Percentiles rank a stretch among this genome's conserved stretches.
phyloP scores from a whole-genome alignment of 116 monocot species.

The Trichopus zeylanicus region DNA sequence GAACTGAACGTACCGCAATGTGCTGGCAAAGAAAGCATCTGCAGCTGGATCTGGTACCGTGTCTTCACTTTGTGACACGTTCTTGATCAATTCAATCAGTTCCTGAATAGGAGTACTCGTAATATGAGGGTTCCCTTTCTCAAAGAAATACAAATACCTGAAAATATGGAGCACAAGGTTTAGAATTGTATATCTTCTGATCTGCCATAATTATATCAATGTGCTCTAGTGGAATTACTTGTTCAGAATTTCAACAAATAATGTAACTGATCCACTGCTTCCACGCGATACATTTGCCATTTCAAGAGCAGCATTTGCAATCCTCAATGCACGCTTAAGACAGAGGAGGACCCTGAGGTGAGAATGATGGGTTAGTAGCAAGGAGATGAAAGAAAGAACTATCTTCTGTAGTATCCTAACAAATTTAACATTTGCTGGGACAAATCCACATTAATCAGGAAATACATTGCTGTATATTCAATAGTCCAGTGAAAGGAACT shows the following conservation, averaged over 20 bases:
- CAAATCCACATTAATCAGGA: too few relatives aligned
- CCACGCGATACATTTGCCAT: constrained; percentile 85
- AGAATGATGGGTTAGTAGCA: neutral
- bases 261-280: constrained; percentile 51
- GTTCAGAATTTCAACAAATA: constrained; percentile 96
- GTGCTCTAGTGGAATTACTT: constrained; percentile 49
- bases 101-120: constrained; percentile 66
- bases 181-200: neutral
- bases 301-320: constrained; percentile 95
- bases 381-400: too few relatives aligned
- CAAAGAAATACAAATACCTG: constrained; percentile 96
- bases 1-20: constrained; percentile 71
- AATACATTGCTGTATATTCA: too few relatives aligned
- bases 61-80: constrained; percentile 76
- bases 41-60: constrained; percentile 42
- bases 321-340: constrained; percentile 88
- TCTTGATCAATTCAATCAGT: constrained; percentile 73
- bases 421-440: too few relatives aligned
- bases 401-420: too few relatives aligned
- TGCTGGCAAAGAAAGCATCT: constrained; percentile 85
- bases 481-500: too few relatives aligned
- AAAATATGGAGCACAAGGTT: neutral
- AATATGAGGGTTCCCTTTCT: constrained; percentile 92
- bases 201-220: too few relatives aligned
- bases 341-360: constrained; percentile 86